Base-by-base conservation (phyloP, 192 early-diverging fungal genomes). In the Coemansia nantahalensis region DNA sequence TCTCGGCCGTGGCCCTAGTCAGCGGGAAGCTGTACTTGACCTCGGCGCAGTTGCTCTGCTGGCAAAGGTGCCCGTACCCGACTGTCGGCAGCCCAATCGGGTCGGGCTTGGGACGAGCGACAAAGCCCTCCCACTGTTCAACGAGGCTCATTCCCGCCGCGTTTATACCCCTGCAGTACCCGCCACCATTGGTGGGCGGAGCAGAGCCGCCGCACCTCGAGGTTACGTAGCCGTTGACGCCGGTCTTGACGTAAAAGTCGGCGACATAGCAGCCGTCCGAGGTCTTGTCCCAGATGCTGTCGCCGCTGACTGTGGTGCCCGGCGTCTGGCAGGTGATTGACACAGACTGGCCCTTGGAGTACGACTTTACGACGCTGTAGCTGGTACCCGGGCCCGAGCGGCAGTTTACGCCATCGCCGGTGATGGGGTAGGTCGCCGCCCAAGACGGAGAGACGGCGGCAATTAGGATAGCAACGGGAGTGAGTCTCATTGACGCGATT, bases 241-340 rank as follows among this genome's bases (percentile, higher is more conserved):
- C 63, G 15, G 70, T 74, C 26, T 66, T 52, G 22, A 79, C 30
- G 33, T 75, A 79, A 48, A 68, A 68, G 32, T 79, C 77, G 11
- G 71, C 22, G 2, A 73, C 52, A n/a, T 79, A 79, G 71, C 71
- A 75, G 39, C 62, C 66, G 21, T 69, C 58, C 17, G 42, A 31
- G 5, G 70, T 69, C 55, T 70, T 68, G 56, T 58, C 77, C 77
- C 71, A 79, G 18, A 79, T 24, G 4, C 45, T 7, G 23, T 57
- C 63, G 36, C 72, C 72, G 14, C 48, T 30, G 31, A 75, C 39
- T 21, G 23, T 56, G 12, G 54, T 24, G 8, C 66, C 71, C 24
- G 51, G 45, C 5, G 46, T 59, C 42, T 69, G 71, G 62, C 71
- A 79, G 8, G 38, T 37, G 26, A 72, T 28, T 18, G 18, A 35